Evolutionary conservation across 257 asterid genomes (phyloP), one percentile per base, ranked within the genome.

Genomic region (Avicennia marina): DNA sequence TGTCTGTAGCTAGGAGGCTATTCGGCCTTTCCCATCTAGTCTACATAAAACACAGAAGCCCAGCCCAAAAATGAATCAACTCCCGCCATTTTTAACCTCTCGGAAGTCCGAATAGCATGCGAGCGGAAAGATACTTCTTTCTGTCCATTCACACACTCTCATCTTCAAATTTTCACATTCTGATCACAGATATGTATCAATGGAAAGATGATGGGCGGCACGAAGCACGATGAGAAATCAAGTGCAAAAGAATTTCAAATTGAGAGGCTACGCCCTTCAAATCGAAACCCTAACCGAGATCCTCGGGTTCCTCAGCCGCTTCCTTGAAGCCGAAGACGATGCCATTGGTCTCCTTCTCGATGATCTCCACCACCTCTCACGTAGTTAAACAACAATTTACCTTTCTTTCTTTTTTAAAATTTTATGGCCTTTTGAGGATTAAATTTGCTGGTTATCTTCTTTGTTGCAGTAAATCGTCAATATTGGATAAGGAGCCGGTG

Each of bases 261-360:
- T 82, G 86, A 75, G 97, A 61, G 99, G 99, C 13, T 93, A 86
- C 72, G 75, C 91, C 3, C 81, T 93, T 27, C 82, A 77, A 81
- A 77, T 81, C 1, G 97, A 93, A 47, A 90, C 99, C 47, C 75
- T 88, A 11, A 48, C 89, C 10, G 95, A 81, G 65, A 62, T 93
- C 56, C 83, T 83, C 22, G 75, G 78, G n/a, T 93, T 86, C 70
- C 60, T 89, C 42, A 53, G 63, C 62, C 75, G 74, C 11, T 93
- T 78, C 50, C 82, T 84, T 2, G 97, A 77, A 17, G 77, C 78
- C 9, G 71, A 71, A 24, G 89, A 88, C 46, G 94, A 75, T 43
- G 98, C 96, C 27, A 65, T 86, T 33, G 86, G 77, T 27, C 80
- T 93, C 49, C 93, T 89, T 42, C 90, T 93, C 10, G 96, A 81